Conservation (phyloP, 148 eudicot genomes). For the Vaccinium vitisidaea region DNA sequence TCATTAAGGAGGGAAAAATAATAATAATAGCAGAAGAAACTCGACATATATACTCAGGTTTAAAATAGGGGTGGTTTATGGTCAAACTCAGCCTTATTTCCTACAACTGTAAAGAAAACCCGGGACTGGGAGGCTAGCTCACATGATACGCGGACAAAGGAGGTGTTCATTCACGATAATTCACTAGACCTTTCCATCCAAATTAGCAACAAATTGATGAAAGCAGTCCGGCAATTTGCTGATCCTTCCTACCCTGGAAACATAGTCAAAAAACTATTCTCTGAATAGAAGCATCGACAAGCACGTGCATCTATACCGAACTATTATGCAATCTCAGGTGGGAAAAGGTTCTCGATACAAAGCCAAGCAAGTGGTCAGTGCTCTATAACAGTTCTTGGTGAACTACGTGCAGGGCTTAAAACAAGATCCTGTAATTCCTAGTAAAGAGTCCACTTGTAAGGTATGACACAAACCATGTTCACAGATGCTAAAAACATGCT, state of each 20-base stretch:
- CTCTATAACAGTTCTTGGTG: not conserved
- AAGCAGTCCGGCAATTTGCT: not conserved
- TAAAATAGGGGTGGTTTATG: not conserved
- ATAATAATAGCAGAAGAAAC: not conserved
- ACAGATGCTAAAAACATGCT: not conserved
- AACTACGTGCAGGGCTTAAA: not conserved
- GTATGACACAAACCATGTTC: not conserved
- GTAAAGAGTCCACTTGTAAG: not conserved
- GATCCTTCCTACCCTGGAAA: not conserved
- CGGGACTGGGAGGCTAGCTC: not conserved
- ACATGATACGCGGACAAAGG: not conserved
- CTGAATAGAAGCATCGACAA: not conserved
- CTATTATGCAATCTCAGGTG: not conserved
- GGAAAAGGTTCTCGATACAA: not conserved
- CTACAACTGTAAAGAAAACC: not conserved
- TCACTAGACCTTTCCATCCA: not conserved
- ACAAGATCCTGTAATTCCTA: not conserved
- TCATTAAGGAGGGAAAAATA: not conserved
- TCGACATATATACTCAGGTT: not conserved
- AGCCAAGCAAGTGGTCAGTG: not conserved
- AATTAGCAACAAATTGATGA: not conserved
- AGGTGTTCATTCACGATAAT: not conserved
- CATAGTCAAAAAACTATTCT: not conserved
- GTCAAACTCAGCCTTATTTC: not conserved
- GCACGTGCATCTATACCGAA: not conserved